Evolutionary conservation across 176 grass and related monocot species (phyloP), one percentile per base, ranked within the genome.

Genomic region (Triticum urartu): DNA sequence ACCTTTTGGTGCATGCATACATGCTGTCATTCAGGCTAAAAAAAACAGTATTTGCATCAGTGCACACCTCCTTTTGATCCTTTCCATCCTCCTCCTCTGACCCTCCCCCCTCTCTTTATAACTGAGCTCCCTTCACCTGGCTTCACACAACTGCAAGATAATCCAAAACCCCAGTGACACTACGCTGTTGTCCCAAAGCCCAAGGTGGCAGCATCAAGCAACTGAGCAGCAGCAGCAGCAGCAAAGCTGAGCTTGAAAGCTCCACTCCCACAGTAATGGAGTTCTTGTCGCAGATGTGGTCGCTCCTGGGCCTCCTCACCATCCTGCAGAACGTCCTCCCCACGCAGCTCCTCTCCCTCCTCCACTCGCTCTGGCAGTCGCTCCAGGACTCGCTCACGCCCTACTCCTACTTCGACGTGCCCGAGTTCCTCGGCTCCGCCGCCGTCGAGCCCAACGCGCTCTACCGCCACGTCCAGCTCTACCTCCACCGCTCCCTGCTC

Each of bases 241-340:
- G 47, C 26, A 82, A 82, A 75, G 75, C 75, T 75, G 5, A 45
- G 89, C 20, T 21, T 82, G 54, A 9, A 6, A 72, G 87, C 22
- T 71, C 52, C 73, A 45, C 10, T 4, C 3, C 10, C 40, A 13
- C 48, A 28, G 17, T 38, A 85, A 99, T 99, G 97, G 87, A 99
- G 88, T 94, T 96, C 52, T 72, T 99, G 67, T 95, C 97, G 20
- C 90, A 94, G 84, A 96, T 99, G 97, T 96, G 97, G 97, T 99
- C 97, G 30, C 89, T 99, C 1, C 68, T 99, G n/a, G 97, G 97
- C 59, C 89, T 99, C 72, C 90, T 99, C 38, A 99, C 97, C 64
- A 93, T 99, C 79, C 94, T 96, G 71, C 97, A 99, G 87, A 99
- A 99, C 86, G 92, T 99, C 33, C 97, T 96, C 42, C 97, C 97